These are phyloP conservation scores for Cetraspora pellucida DNA, from an alignment of 192 early-diverging fungal species.

Conservation along the genomic window DNA sequence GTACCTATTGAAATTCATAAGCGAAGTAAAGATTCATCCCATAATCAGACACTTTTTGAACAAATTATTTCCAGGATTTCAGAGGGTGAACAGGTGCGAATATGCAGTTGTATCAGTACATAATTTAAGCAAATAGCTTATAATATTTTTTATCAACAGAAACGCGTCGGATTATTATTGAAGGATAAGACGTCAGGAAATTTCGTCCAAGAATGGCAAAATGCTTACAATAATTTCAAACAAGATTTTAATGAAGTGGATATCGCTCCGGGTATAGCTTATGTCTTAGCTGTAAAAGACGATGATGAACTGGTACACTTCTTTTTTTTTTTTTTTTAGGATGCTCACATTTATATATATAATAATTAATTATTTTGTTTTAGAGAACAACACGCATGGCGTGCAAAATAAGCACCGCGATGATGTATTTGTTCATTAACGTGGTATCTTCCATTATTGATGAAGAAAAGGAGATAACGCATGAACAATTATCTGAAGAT, in stretches of 20 bases:
- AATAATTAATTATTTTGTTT: not conserved
- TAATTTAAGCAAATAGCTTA: not conserved
- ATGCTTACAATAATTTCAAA: constrained; percentile 53
- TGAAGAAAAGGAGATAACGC: constrained; percentile 81
- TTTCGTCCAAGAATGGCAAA: constrained; percentile 79
- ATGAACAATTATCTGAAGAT: constrained; percentile 75
- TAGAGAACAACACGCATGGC: constrained; percentile 76
- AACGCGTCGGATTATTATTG: constrained; percentile 73
- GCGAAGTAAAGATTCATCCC: constrained; percentile 73
- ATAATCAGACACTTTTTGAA: constrained; percentile 69
- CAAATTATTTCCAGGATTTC: constrained; percentile 57
- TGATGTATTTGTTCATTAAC: constrained; percentile 86
- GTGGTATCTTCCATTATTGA: constrained; percentile 88
- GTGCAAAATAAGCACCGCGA: constrained; percentile 64
- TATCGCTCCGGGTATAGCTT: constrained; percentile 68
- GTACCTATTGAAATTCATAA: constrained; percentile 77
- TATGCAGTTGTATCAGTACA: not conserved
- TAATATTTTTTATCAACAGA: constrained; percentile 41
- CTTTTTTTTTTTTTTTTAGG: not conserved
- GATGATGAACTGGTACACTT: constrained; percentile 78
- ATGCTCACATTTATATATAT: not conserved
- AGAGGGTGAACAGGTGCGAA: constrained; percentile 39
- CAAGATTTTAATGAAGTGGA: constrained; percentile 69
- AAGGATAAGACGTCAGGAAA: constrained; percentile 80
- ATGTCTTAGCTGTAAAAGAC: constrained; percentile 84